phyloP scores from a whole-genome alignment of 140 eudicot genomes.

The Bidens hawaiensis region DNA sequence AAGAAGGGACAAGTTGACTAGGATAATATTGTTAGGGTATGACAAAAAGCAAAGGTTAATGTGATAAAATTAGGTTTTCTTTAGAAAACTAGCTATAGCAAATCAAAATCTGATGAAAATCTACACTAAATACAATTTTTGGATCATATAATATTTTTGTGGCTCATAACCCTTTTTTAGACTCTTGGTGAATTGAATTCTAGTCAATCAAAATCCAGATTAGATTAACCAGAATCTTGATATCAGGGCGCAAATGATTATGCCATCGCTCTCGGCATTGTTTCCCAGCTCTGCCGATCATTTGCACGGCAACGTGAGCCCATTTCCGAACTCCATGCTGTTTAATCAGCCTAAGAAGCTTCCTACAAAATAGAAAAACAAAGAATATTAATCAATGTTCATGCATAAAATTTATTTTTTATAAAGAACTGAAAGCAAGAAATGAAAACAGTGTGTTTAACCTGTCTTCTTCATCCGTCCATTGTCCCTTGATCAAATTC shows the following conservation, averaged over 20 bases:
- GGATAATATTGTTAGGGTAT: no score
- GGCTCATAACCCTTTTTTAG: neutral
- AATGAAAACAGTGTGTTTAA: slow-evolving; percentile 2
- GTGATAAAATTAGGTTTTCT: slow-evolving; percentile 18
- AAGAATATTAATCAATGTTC: slow-evolving; percentile 2
- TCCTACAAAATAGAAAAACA: slow-evolving; percentile 27
- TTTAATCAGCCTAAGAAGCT: slow-evolving; percentile 38
- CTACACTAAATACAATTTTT: slow-evolving; percentile 23
- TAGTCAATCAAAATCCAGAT: slow-evolving; percentile 1
- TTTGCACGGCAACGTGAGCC: slow-evolving; percentile 44
- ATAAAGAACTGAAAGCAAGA: slow-evolving; percentile 4
- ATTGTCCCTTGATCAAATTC: slow-evolving; percentile 49
- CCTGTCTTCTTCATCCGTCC: slow-evolving; percentile 69
- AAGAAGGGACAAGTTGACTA: neutral
- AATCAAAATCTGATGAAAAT: slow-evolving; percentile 16
- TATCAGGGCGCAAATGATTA: no score
- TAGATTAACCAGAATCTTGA: slow-evolving; percentile 22
- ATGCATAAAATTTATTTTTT: slow-evolving; percentile 10
- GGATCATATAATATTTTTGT: slow-evolving; percentile 19
- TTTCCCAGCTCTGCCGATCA: slow-evolving; percentile 59
- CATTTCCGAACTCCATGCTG: slow-evolving; percentile 45
- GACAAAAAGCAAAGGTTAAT: no score
- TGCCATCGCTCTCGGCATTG: slow-evolving; percentile 69
- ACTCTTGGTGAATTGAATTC: slow-evolving; percentile 2
- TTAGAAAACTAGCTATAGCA: neutral